Evolutionary conservation across 177 flowering plant genomes (phyloP), one percentile per base, ranked within the genome.

Genomic region (Tripterygium wilfordii): DNA sequence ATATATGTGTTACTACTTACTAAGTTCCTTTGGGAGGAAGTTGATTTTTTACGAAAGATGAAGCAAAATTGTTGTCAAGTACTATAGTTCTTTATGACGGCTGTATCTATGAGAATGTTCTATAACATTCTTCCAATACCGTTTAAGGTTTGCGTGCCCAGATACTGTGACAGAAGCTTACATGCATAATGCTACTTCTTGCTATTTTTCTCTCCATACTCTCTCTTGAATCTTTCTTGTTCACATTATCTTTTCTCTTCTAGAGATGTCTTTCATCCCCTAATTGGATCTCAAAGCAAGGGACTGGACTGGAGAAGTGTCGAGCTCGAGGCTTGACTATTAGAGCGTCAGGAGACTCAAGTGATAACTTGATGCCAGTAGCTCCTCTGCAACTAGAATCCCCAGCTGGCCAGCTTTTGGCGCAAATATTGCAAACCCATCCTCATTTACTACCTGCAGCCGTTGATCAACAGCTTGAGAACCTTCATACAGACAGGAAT

Each of bases 391-490:
- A 61, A 21, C 68, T 88, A 51, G 87, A 83, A 58, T 88, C 98
- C 43, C 80, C 92, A 8, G 75, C 74, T 30, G 98, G 98, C 35
- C 92, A 85, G 73, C 71, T 88, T 56, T 65, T 91, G 72, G 72
- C 62, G 5, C 88, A 85, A 60, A 79, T 91, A 27, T 42, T 85
- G 58, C 87, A 80, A 59, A 76, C 74, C 16, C 96, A 91, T 71
- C 95, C 95, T n/a, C 95, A 90, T 73, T 75, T 90, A 19, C 80
- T 79, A 25, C 78, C 82, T 26, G 77, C 95, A 31, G 77, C 96
- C 26, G 63, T 85, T 56, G 97, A 90, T 51, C 96, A 90, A 63
- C 94, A 90, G 68, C 87, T 90, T 35, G 91, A 83, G 76, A 71
- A 65, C 51, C 82, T 90, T 57, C 79, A 74, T 45, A 65, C 50